Percentiles rank a stretch among this genome's conserved stretches.
Conservation (phyloP, 495 filamentous ascomycete species). For the Choiromyces venosus region DNA sequence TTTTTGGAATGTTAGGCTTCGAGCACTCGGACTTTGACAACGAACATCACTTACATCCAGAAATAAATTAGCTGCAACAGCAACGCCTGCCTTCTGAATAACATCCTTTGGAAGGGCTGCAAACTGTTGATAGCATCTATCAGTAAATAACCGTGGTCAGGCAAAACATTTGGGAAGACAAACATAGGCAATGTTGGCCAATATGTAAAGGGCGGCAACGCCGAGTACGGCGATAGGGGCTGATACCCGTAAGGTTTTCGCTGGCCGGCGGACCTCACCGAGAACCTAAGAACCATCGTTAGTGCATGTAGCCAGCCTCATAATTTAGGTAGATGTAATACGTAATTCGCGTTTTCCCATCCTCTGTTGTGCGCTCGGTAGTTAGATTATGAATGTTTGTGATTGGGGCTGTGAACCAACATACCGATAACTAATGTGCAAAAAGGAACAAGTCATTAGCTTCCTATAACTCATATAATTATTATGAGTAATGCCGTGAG, state of each 20-base stretch:
- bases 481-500: background rate
- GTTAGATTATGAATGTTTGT: background rate
- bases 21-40: background rate
- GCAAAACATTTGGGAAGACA: constrained; percentile 10
- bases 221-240: constrained; percentile 43
- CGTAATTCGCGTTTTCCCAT: constrained; percentile 48
- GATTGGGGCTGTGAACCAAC: background rate
- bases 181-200: constrained; percentile 50
- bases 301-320: background rate
- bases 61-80: constrained; percentile 22
- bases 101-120: constrained; percentile 5
- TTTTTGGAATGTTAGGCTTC: background rate
- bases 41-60: constrained; percentile 13
- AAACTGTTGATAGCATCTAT: constrained; percentile 9
- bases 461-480: background rate
- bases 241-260: constrained; percentile 44
- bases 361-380: constrained; percentile 33
- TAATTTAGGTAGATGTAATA: constrained; percentile 2
- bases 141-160: background rate
- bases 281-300: constrained; percentile 31
- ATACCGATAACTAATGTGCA: constrained; percentile 18
- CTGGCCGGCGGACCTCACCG: constrained; percentile 47
- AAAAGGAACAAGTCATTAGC: background rate
- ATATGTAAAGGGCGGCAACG: constrained; percentile 44
- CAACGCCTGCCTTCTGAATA: constrained; percentile 13